Percentiles rank a stretch among this genome's conserved stretches.
Evolutionary conservation across 768 basidiomycete genomes (phyloP).

Genomic region (Mycena indigotica): DNA sequence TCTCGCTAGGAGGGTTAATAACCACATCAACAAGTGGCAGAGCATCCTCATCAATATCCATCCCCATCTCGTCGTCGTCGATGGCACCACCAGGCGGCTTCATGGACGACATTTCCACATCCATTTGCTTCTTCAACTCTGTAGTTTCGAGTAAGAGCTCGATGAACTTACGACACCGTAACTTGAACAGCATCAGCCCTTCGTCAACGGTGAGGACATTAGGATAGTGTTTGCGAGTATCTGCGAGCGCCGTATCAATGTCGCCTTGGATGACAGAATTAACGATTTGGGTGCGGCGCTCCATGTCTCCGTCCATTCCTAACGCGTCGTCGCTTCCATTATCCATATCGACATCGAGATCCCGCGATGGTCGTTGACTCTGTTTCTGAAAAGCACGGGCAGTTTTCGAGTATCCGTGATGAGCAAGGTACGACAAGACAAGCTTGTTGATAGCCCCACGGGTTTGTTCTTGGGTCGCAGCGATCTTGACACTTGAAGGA

Average conservation of each 20-base stretch:
- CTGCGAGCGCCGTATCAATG: slow-evolving; percentile 65
- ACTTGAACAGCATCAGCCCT: slow-evolving; percentile 75
- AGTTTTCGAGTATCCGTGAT: slow-evolving; percentile 80
- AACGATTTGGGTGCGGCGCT: slow-evolving; percentile 70
- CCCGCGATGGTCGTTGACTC: slow-evolving; percentile 20
- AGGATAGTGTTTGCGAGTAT: slow-evolving; percentile 60
- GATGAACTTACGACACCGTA: slow-evolving; percentile 84
- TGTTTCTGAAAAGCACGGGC: slow-evolving; percentile 66
- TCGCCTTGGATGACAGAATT: slow-evolving; percentile 69
- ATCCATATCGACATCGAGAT: slow-evolving; percentile 55
- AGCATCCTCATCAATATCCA: slow-evolving; percentile 60
- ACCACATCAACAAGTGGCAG: slow-evolving; percentile 22
- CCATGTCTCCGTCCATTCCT: slow-evolving; percentile 54
- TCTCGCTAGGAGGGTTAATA: slow-evolving; percentile 26
- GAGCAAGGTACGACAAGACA: slow-evolving; percentile 77
- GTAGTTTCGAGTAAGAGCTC: slow-evolving; percentile 76
- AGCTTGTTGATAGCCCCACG: slow-evolving; percentile 70
- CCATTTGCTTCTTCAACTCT: slow-evolving; percentile 67
- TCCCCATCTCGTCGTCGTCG: slow-evolving; percentile 54
- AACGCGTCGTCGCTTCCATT: slow-evolving; percentile 27
- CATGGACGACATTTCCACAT: slow-evolving; percentile 34
- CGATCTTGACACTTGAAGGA: slow-evolving; percentile 27
- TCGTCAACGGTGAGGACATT: slow-evolving; percentile 65
- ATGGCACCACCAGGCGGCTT: slow-evolving; percentile 24
- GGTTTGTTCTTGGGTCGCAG: slow-evolving; percentile 50